Evolutionary conservation across 2,329 filamentous ascomycete genomes (phyloP).

Genomic region (Penicillium sp.): DNA sequence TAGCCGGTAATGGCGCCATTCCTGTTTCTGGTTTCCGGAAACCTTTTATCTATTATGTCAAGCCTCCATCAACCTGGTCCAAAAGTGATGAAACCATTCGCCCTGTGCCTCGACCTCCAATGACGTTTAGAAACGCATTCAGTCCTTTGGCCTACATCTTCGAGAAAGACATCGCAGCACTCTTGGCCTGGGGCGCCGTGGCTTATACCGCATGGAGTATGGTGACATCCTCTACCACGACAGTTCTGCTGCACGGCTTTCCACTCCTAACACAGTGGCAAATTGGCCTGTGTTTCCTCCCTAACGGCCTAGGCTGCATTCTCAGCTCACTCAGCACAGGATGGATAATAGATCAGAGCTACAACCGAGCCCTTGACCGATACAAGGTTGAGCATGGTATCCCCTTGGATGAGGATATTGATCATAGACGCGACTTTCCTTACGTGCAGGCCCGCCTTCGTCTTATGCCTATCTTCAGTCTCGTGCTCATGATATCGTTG

Average conservation of each 20-base stretch:
- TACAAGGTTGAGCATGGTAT: background rate
- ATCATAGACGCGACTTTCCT: background rate
- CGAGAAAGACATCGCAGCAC: conserved; percentile 2
- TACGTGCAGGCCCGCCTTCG: background rate
- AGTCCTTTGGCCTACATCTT: background rate
- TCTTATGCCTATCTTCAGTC: background rate
- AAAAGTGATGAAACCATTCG: background rate
- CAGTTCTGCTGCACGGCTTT: conserved; percentile 1
- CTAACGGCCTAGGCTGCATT: conserved; percentile 5
- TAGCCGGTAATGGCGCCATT: background rate
- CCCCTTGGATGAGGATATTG: background rate
- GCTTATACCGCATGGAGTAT: conserved; percentile 4
- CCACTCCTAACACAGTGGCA: background rate
- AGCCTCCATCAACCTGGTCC: background rate
- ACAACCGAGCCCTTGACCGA: background rate
- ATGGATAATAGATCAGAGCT: conserved; percentile 13
- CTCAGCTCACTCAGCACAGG: conserved; percentile 10
- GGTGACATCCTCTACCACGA: conserved; percentile 3
- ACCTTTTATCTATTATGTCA: background rate
- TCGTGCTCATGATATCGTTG: background rate
- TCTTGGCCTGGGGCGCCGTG: conserved; percentile 1
- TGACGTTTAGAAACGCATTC: background rate
- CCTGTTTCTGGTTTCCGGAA: background rate
- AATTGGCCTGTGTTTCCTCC: conserved; percentile 1
- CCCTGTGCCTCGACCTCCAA: background rate